These are phyloP conservation scores for Gremmenia infestans DNA, from an alignment of 2,329 filamentous ascomycete genomes.

Conservation along the genomic window DNA sequence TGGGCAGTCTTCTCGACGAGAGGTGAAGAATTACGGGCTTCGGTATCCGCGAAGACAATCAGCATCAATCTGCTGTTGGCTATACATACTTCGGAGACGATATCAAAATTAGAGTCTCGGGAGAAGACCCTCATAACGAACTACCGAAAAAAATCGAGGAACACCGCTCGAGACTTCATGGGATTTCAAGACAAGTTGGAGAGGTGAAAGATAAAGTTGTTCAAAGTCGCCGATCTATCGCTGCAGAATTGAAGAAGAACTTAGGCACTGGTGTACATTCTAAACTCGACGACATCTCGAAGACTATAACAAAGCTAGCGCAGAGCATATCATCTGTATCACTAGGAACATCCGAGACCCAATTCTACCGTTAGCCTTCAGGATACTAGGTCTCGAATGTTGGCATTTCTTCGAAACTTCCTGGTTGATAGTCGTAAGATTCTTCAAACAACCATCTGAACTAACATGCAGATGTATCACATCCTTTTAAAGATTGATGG, in stretches of 20 bases:
- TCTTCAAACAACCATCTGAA: not conserved
- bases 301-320: not conserved
- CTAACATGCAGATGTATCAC: slow-evolving; percentile 1
- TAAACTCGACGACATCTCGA: not conserved
- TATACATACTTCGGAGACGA: not conserved
- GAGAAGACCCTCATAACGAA: not conserved
- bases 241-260: not conserved
- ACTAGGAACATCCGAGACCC: not conserved
- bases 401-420: not conserved
- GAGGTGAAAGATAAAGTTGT: not conserved
- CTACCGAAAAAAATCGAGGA: not conserved
- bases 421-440: not conserved
- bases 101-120: not conserved
- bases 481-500: not conserved
- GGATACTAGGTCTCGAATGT: not conserved
- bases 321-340: not conserved
- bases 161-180: not conserved
- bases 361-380: not conserved
- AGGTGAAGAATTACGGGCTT: not conserved
- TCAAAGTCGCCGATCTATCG: not conserved
- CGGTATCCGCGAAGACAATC: slow-evolving; percentile 1
- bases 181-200: not conserved
- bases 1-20: not conserved
- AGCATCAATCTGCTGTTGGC: not conserved
- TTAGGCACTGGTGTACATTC: not conserved